phyloP scores from a whole-genome alignment of 805 yeast species.

The Candida oleophila region DNA sequence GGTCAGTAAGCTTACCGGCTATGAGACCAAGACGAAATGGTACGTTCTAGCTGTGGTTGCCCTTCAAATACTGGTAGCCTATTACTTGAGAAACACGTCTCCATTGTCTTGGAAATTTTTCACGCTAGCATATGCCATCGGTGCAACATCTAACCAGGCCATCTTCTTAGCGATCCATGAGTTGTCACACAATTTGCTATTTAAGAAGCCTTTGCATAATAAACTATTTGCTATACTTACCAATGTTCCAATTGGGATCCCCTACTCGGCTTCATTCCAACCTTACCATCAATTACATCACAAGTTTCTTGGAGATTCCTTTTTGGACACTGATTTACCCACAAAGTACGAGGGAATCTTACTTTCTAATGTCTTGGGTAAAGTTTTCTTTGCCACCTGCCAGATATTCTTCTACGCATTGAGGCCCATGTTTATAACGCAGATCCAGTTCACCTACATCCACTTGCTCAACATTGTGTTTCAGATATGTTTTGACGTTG shows the following conservation, averaged over 20 bases:
- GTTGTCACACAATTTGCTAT: slow-evolving; percentile 78
- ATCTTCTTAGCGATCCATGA: slow-evolving; percentile 87
- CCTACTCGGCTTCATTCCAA: slow-evolving; percentile 83
- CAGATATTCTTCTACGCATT: slow-evolving; percentile 88
- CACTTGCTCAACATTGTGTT: slow-evolving; percentile 67
- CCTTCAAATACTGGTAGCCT: slow-evolving; percentile 68
- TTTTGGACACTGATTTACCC: slow-evolving; percentile 85
- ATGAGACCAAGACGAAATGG: slow-evolving; percentile 83
- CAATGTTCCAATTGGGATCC: slow-evolving; percentile 85
- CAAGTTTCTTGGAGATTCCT: slow-evolving; percentile 82
- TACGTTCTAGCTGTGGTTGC: slow-evolving; percentile 63
- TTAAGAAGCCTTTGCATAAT: slow-evolving; percentile 75
- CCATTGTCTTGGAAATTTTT: slow-evolving; percentile 56
- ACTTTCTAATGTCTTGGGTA: slow-evolving; percentile 76
- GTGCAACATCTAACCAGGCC: slow-evolving; percentile 86
- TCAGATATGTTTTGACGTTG: slow-evolving; percentile 58
- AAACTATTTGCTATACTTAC: slow-evolving; percentile 74
- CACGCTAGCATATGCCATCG: slow-evolving; percentile 68
- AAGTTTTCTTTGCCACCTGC: slow-evolving; percentile 86
- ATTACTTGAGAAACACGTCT: slow-evolving; percentile 53
- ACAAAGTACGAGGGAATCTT: slow-evolving; percentile 73
- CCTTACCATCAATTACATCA: slow-evolving; percentile 93
- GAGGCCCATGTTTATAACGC: slow-evolving; percentile 84
- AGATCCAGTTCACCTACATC: slow-evolving; percentile 68
- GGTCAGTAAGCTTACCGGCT: slow-evolving; percentile 76